Evolutionary conservation across 208 protist species (phyloP), one percentile per base, ranked within the genome.

Genomic region (Acanthamoeba polyphaga): DNA sequence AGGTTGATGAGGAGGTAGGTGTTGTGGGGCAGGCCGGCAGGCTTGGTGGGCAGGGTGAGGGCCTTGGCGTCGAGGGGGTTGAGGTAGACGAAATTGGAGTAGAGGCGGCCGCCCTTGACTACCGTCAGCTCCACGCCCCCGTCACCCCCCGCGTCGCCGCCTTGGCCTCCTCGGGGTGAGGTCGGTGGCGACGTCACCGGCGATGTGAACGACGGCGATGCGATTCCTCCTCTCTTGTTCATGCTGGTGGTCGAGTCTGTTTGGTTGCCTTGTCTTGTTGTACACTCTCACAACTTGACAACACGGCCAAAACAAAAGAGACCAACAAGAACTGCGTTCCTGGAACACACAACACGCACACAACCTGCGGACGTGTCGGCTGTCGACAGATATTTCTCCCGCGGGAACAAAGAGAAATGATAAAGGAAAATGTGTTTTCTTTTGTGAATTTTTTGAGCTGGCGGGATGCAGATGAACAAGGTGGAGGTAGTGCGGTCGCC

Each of bases 1-100:
- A 66, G 51, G 80, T 88, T 88, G 17, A 88, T 62, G 46, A 88
- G 80, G 43, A 88, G 51, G 53, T 88, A 88, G 46, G 43, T 62
- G 27, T 88, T 80, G 70, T 80, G 70, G 8, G 34, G 29, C 2
- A 80, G 70, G n/a, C 70, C 70, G 32, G 70, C 70, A 34, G 70
- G 70, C 70, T 43, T 80, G 70, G 15, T 46, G 70, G 70, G 70
- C 32, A 43, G 38, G 70, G 70, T 80, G 32, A 80, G 70, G 70
- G 38, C 70, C 32, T 80, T 19, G 24, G 70, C 70, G 32, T 80
- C 70, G 10, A 49, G 34, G 5, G 70, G 70, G 70, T 80, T 80
- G 29, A 80, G 70, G 34, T 49, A 51, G 29, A 80, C 70, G 22
- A 51, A 80, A 12, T 80, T 80, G 32, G 70, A 80, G 70, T 80